Conservation (phyloP, 1,139 yeast genomes). For the Yamadazyma atmosphaerica region DNA sequence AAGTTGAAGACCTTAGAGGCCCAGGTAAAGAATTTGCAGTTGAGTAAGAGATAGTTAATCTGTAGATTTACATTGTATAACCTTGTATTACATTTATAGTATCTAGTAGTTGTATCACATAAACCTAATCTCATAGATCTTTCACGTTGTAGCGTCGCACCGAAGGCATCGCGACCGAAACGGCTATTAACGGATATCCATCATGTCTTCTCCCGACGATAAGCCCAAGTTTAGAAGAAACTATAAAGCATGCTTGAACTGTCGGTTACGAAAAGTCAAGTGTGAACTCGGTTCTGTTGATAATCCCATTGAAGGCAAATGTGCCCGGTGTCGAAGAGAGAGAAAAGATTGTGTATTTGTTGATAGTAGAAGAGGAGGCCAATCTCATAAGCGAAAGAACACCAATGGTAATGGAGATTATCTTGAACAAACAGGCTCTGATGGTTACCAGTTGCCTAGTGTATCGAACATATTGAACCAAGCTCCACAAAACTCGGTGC, state of each 20-base stretch:
- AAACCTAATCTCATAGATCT: neutral
- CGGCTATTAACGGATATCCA: constrained; percentile 13
- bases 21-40: constrained; percentile 67
- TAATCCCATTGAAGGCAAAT: constrained; percentile 76
- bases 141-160: too few species aligned
- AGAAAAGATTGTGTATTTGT: constrained; percentile 79
- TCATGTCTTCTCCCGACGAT: constrained; percentile 4
- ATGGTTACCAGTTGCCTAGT: constrained; percentile 5
- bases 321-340: constrained; percentile 82
- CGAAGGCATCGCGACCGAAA: neutral
- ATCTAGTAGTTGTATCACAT: neutral
- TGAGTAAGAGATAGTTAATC: constrained; percentile 37
- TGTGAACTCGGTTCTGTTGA: constrained; percentile 82
- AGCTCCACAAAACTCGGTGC: too few species aligned
- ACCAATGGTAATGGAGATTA: neutral
- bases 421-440: too few species aligned
- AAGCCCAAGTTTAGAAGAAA: constrained; percentile 51
- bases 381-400: constrained; percentile 32
- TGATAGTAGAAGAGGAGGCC: constrained; percentile 60
- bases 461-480: constrained; percentile 7
- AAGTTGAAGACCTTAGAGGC: constrained; percentile 73
- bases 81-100: neutral
- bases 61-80: too few species aligned
- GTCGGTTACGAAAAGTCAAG: constrained; percentile 78
- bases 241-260: constrained; percentile 81